These are phyloP conservation scores for Umbelopsis sp. DNA, from an alignment of 371 early-diverging fungal species.

Conservation along the genomic window DNA sequence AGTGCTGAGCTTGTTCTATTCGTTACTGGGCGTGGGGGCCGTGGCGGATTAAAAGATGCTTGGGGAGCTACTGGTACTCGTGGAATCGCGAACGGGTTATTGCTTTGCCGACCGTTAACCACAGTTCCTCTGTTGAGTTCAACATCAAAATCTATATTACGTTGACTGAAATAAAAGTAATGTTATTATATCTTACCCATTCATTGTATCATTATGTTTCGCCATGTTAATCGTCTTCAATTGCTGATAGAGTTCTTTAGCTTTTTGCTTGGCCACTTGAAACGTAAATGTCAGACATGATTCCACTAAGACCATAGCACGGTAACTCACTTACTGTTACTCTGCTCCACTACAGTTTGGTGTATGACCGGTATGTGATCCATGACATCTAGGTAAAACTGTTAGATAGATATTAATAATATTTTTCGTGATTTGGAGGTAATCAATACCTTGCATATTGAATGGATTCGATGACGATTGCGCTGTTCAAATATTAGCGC, in stretches of 20 bases:
- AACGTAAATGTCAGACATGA: background rate
- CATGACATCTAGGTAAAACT: background rate
- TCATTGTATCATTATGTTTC: background rate
- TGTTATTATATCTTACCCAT: background rate
- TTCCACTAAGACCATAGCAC: background rate
- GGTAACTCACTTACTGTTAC: background rate
- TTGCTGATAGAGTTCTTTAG: constrained; percentile 11
- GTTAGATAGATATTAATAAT: background rate
- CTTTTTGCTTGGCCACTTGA: constrained; percentile 15
- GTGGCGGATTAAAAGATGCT: background rate
- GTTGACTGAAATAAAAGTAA: too few species aligned
- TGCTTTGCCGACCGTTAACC: background rate
- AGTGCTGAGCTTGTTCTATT: background rate
- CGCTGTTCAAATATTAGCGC: background rate
- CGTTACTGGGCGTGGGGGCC: background rate
- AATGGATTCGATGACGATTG: background rate
- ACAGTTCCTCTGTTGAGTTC: background rate
- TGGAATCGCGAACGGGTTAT: background rate
- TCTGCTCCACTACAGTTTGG: background rate
- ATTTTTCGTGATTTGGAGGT: background rate
- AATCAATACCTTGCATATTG: background rate
- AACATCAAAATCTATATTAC: background rate
- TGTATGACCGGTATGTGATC: constrained; percentile 3
- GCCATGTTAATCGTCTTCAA: constrained; percentile 10
- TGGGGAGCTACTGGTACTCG: background rate